Conservation (phyloP, 768 basidiomycete genomes). For the Kwoniella pini region DNA sequence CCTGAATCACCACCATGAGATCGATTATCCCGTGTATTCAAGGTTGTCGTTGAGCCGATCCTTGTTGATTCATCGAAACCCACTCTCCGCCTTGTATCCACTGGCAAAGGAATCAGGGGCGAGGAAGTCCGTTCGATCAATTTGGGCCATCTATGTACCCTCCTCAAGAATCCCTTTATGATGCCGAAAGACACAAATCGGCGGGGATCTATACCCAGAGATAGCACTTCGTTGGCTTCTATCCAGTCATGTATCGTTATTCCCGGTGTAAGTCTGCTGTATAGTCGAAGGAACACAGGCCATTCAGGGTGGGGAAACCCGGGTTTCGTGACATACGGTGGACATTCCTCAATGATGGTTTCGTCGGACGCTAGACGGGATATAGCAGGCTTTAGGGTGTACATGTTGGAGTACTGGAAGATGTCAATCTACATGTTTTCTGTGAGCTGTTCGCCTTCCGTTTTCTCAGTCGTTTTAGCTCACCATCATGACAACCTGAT, state of each 20-base stretch:
- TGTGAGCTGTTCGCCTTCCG: background rate
- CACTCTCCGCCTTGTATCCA: slow-evolving; percentile 32
- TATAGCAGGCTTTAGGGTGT: slow-evolving; percentile 81
- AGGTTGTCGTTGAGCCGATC: slow-evolving; percentile 25
- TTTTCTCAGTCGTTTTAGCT: too few species aligned
- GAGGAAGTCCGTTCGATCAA: slow-evolving; percentile 45
- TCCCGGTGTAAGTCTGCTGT: slow-evolving; percentile 80
- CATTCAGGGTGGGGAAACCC: slow-evolving; percentile 75
- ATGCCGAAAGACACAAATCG: slow-evolving; percentile 97
- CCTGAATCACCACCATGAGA: slow-evolving; percentile 25
- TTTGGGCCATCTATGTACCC: slow-evolving; percentile 91
- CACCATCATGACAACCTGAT: slow-evolving; percentile 87
- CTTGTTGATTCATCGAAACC: slow-evolving; percentile 40
- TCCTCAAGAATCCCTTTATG: slow-evolving; percentile 94
- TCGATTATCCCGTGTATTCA: slow-evolving; percentile 14
- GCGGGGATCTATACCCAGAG: slow-evolving; percentile 79
- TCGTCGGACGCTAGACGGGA: slow-evolving; percentile 82
- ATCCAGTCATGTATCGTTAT: slow-evolving; percentile 87
- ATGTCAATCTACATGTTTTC: slow-evolving; percentile 70
- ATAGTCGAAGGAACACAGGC: slow-evolving; percentile 81
- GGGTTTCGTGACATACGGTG: slow-evolving; percentile 80
- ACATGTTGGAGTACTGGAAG: slow-evolving; percentile 98
- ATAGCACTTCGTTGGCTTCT: slow-evolving; percentile 68
- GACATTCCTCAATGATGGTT: slow-evolving; percentile 87
- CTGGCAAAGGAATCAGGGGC: slow-evolving; percentile 31